phyloP scores from a whole-genome alignment of 148 eudicot species.

The Dysphania ambrosioides region DNA sequence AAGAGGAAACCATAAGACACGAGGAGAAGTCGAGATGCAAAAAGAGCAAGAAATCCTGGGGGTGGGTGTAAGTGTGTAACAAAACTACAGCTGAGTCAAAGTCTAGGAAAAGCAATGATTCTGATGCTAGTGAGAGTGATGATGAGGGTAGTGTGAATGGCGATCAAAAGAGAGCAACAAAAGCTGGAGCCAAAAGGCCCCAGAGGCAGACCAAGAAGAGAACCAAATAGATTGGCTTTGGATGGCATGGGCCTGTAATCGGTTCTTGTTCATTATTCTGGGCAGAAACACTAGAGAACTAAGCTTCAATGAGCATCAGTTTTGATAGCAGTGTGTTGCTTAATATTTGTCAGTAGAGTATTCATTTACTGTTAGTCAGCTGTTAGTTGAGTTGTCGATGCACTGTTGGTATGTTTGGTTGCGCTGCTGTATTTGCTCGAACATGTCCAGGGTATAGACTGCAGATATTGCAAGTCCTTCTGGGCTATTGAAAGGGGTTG shows the following conservation, averaged over 20 bases:
- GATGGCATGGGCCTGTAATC: not conserved
- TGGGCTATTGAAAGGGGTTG: not conserved
- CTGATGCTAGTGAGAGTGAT: constrained; percentile 24
- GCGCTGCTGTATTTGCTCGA: not conserved
- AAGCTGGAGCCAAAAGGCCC: constrained; percentile 20
- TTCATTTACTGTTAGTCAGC: not conserved
- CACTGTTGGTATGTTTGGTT: not conserved
- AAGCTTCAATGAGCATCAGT: not conserved
- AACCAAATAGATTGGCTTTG: constrained; percentile 26
- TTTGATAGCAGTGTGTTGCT: not conserved
- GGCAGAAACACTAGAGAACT: constrained; percentile 9
- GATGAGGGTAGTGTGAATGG: constrained; percentile 17
- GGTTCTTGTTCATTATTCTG: not conserved
- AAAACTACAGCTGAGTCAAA: constrained; percentile 16
- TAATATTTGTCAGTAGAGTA: not conserved
- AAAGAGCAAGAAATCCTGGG: constrained; percentile 21
- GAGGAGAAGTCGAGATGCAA: not conserved
- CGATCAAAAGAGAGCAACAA: constrained; percentile 22
- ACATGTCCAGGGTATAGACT: constrained; percentile 3
- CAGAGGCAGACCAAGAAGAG: constrained; percentile 31
- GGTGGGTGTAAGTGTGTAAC: constrained; percentile 20
- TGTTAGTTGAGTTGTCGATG: not conserved
- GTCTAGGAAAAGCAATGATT: constrained; percentile 10
- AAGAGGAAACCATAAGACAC: constrained; percentile 35
- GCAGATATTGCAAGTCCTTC: not conserved